phyloP scores from a whole-genome alignment of 2,329 filamentous ascomycete species.

The Alternaria novae-zelandiae region DNA sequence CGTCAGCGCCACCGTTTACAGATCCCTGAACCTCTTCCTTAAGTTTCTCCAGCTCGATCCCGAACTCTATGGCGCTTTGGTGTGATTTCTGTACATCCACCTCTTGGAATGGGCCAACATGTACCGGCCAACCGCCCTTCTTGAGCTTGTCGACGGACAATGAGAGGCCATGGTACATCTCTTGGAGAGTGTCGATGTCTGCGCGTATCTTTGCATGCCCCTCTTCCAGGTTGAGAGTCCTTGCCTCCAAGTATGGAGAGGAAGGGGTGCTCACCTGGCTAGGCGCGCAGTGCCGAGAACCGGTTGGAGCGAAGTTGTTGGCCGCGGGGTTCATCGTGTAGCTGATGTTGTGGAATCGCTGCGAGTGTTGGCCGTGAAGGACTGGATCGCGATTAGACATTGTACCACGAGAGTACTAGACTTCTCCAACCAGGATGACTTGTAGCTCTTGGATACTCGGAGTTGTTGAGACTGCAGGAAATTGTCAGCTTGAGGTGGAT shows the following conservation, averaged over 20 bases:
- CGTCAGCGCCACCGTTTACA: constrained; percentile 12
- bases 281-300: constrained; percentile 1
- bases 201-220: constrained; percentile 17
- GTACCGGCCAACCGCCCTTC: constrained; percentile 25
- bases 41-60: constrained; percentile 24
- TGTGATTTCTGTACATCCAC: constrained; percentile 13
- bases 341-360: not conserved
- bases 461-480: not conserved
- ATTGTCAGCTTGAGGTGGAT: not conserved
- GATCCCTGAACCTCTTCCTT: constrained; percentile 13
- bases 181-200: constrained; percentile 24
- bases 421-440: not conserved
- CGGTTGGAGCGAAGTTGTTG: constrained; percentile 14
- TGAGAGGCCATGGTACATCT: constrained; percentile 21
- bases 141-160: constrained; percentile 28
- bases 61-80: constrained; percentile 18
- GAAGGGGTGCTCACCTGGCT: constrained; percentile 22
- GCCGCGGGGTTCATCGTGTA: constrained; percentile 19
- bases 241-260: constrained; percentile 23
- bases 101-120: constrained; percentile 21
- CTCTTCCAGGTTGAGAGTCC: constrained; percentile 24
- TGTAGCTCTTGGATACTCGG: not conserved
- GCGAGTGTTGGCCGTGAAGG: not conserved
- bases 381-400: constrained; percentile 9
- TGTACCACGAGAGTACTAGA: not conserved